These are phyloP conservation scores for Gossypium davidsonii DNA, from an alignment of 441 rosid species.

Conservation along the genomic window DNA sequence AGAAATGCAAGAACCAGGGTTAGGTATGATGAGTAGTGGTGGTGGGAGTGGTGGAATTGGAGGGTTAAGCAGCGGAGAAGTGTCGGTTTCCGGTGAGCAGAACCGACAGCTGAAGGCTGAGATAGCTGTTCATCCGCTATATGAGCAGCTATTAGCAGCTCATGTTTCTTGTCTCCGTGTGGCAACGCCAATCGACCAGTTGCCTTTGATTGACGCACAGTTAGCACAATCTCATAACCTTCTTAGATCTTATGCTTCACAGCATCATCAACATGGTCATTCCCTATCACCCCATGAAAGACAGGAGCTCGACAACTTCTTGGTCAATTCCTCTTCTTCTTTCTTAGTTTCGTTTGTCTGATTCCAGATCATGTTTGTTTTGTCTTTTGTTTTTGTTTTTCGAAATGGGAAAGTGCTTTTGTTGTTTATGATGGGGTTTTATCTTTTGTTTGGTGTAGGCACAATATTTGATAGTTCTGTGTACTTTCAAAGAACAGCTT, in stretches of 20 bases:
- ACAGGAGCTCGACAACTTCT: conserved; percentile 84
- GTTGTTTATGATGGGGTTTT: not conserved
- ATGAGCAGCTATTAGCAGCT: conserved; percentile 74
- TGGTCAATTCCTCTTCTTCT: conserved; percentile 38
- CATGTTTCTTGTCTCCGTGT: conserved; percentile 88
- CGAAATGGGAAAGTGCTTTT: not conserved
- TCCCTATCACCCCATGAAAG: conserved; percentile 55
- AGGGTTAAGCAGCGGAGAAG: conserved; percentile 30
- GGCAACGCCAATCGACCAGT: conserved; percentile 95
- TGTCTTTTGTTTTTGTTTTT: not conserved
- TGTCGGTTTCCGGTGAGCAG: conserved; percentile 40
- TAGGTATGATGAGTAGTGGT: conserved; percentile 59
- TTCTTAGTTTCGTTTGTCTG: not conserved
- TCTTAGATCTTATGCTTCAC: conserved; percentile 78
- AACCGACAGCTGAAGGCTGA: conserved; percentile 67
- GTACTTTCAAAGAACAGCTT: conserved; percentile 91
- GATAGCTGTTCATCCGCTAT: conserved; percentile 76
- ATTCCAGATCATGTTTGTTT: not conserved
- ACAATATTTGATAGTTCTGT: conserved; percentile 78
- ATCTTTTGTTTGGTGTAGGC: conserved; percentile 37
- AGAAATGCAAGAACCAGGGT: conserved; percentile 65
- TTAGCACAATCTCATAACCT: conserved; percentile 73
- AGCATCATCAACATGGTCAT: conserved; percentile 32
- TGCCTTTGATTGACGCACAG: conserved; percentile 90
- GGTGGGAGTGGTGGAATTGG: conserved; percentile 33